phyloP scores from a whole-genome alignment of 2,329 filamentous ascomycete species.

The Domatiomyces catenatus region DNA sequence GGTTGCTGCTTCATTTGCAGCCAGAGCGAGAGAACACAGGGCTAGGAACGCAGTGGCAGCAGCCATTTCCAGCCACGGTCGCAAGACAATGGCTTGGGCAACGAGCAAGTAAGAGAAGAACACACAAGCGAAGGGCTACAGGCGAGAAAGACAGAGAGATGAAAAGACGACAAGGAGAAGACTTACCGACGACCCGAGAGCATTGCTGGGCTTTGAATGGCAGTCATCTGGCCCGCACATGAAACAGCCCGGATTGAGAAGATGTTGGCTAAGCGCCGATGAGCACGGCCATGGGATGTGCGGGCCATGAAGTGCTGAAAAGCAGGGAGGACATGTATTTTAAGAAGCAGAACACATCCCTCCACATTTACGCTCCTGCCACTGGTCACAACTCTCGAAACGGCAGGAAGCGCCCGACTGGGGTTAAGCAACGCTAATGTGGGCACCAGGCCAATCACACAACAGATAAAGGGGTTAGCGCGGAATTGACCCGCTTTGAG shows the following conservation, averaged over 20 bases:
- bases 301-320: neutral
- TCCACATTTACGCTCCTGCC: neutral
- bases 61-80: neutral
- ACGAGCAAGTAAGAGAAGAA: neutral
- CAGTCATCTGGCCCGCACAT: neutral
- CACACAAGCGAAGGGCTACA: neutral
- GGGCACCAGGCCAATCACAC: neutral
- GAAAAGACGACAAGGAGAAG: slow-evolving; percentile 1
- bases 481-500: neutral
- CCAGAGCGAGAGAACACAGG: slow-evolving; percentile 1
- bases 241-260: neutral
- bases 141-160: neutral
- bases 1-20: slow-evolving; percentile 4
- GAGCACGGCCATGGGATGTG: neutral
- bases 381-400: too few species aligned
- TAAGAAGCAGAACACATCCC: neutral
- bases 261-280: neutral
- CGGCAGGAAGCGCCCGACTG: neutral
- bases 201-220: neutral
- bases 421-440: neutral
- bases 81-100: neutral
- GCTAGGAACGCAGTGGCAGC: slow-evolving; percentile 3
- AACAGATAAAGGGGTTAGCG: neutral
- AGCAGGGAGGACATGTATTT: neutral
- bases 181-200: neutral